Conservation (phyloP, 495 filamentous ascomycete species). For the Trichoderma parareesei region DNA sequence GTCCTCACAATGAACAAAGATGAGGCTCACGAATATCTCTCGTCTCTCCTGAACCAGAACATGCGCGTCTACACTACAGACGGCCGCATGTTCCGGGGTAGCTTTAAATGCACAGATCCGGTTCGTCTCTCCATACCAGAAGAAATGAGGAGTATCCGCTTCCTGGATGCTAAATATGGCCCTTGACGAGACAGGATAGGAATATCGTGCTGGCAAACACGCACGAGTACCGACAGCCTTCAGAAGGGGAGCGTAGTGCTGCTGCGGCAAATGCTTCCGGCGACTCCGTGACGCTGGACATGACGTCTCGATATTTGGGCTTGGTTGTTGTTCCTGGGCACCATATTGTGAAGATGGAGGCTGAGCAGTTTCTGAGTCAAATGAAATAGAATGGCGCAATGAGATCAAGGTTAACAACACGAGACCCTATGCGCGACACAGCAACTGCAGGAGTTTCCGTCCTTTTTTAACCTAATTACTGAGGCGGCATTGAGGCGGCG, state of each 20-base stretch:
- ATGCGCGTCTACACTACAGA: slow-evolving; percentile 79
- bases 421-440: not conserved
- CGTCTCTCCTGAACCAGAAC: slow-evolving; percentile 53
- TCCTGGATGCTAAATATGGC: not conserved
- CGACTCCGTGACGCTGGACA: slow-evolving; percentile 48
- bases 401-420: not conserved
- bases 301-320: slow-evolving; percentile 80
- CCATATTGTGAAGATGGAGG: slow-evolving; percentile 79
- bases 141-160: not conserved
- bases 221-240: slow-evolving; percentile 77
- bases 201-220: slow-evolving; percentile 83
- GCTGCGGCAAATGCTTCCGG: slow-evolving; percentile 34
- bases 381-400: slow-evolving; percentile 13
- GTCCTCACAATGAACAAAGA: slow-evolving; percentile 22
- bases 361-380: slow-evolving; percentile 61
- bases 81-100: slow-evolving; percentile 77
- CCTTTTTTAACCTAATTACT: not conserved
- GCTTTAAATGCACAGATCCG: slow-evolving; percentile 90
- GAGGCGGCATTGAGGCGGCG: not conserved
- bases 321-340: slow-evolving; percentile 85
- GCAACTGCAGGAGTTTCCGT: not conserved
- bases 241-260: slow-evolving; percentile 40
- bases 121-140: slow-evolving; percentile 37
- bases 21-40: slow-evolving; percentile 34
- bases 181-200: slow-evolving; percentile 26